Percentiles rank a stretch among this genome's conserved stretches.
These are phyloP conservation scores for Neurospora sp. DNA, from an alignment of 495 filamentous ascomycete species.

Conservation along the genomic window DNA sequence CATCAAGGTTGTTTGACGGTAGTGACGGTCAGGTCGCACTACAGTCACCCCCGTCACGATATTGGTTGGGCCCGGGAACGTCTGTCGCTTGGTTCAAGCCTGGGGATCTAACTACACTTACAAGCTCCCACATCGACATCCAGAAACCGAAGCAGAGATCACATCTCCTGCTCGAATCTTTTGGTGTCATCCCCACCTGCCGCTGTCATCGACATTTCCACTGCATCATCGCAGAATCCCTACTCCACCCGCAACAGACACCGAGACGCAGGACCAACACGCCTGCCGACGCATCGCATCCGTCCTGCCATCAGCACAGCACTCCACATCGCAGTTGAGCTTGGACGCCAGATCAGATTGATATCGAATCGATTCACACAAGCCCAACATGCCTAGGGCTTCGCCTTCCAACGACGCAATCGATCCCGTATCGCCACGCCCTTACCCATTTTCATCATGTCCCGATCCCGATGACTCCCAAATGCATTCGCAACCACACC, in stretches of 20 bases:
- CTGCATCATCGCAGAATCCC: background rate
- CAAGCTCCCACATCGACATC: background rate
- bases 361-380: background rate
- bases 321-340: background rate
- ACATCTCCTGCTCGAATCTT: background rate
- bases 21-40: background rate
- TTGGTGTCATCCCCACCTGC: background rate
- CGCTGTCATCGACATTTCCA: background rate
- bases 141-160: background rate
- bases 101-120: background rate
- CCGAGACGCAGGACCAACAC: background rate
- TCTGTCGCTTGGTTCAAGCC: background rate
- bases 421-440: conserved; percentile 27
- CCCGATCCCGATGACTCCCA: conserved; percentile 27
- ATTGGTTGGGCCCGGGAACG: background rate
- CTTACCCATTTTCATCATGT: conserved; percentile 33
- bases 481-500: background rate
- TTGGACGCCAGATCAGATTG: background rate
- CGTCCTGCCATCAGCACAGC: background rate
- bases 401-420: conserved; percentile 27
- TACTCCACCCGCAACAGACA: background rate
- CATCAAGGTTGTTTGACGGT: background rate
- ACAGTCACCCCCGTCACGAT: background rate
- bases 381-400: conserved; percentile 40
- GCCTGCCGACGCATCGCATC: background rate